Evolutionary conservation across 1,284 basidiomycete species (phyloP), one percentile per base, ranked within the genome.

Genomic region (Wolfiporia cocos): DNA sequence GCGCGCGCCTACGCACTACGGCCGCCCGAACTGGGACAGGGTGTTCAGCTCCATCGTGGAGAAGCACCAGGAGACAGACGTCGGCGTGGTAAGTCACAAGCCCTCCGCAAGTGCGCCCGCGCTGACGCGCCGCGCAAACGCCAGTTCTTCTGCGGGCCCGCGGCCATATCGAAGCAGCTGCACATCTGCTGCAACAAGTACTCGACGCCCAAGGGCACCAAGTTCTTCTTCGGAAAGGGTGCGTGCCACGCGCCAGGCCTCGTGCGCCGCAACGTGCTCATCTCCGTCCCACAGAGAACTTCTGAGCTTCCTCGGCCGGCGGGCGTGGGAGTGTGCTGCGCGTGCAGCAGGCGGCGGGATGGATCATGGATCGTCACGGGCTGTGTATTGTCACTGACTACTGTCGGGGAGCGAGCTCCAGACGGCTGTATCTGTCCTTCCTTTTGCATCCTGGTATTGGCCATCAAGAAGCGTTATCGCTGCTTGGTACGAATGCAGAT

Each of bases 171-270:
- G 23, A 76, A 65, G 54, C 71, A 76, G 49, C 69, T 94, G 24
- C 88, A 92, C 56, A 60, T 71, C 42, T 82, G 81, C 80, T 81
- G 71, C 49, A 92, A 91, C 70, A 89, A 88, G 65, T 89, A 86
- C 63, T 91, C 89, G n/a, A 74, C 74, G 39, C 79, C 86, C 15
- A 74, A 77, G 42, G 85, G 86, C 14, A 89, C 87, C 7, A 69
- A 84, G 51, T 94, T 92, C 76, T 91, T 87, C 73, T 93, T 86
- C 54, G 88, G 89, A 43, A 92, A 92, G 65, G 89, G 73, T 76
- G 46, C 34, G 69, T 58, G 18, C 15, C n/a, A n/a, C n/a, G n/a
- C n/a, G n/a, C n/a, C n/a, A n/a, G n/a, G n/a, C n/a, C n/a, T n/a
- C n/a, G n/a, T n/a, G n/a, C n/a, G n/a, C n/a, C n/a, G n/a, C n/a